Evolutionary conservation across 2,329 filamentous ascomycete genomes (phyloP).

Genomic region (Hymenoscyphus scutula): DNA sequence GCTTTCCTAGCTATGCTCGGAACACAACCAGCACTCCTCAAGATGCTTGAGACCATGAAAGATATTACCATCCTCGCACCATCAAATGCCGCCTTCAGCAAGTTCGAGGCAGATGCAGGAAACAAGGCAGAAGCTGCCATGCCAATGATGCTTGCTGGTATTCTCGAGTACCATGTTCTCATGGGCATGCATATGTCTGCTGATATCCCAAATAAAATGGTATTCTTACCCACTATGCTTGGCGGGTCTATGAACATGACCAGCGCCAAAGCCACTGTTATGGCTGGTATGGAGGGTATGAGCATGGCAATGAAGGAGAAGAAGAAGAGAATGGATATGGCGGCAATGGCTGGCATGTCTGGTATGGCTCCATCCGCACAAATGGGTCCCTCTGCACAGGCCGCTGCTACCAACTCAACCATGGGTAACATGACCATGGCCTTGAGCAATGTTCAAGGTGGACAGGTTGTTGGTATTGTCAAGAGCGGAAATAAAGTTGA

Average conservation of each 20-base stretch:
- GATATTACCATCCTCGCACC: constrained; percentile 51
- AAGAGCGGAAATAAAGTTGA: constrained; percentile 41
- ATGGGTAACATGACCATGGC: constrained; percentile 27
- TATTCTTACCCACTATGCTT: constrained; percentile 43
- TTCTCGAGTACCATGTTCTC: constrained; percentile 34
- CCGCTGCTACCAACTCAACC: constrained; percentile 10
- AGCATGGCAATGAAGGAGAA: not conserved
- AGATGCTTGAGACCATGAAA: constrained; percentile 25
- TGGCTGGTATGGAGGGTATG: not conserved
- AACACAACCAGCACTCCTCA: constrained; percentile 10
- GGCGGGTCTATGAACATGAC: not conserved
- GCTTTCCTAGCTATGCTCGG: constrained; percentile 9
- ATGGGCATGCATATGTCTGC: constrained; percentile 14
- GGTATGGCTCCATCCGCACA: not conserved
- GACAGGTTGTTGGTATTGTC: constrained; percentile 43
- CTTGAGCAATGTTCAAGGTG: constrained; percentile 47
- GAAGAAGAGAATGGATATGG: not conserved
- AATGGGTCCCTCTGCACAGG: not conserved
- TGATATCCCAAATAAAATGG: constrained; percentile 35
- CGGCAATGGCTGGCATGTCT: constrained; percentile 2
- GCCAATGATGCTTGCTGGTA: constrained; percentile 33
- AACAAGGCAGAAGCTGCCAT: constrained; percentile 31
- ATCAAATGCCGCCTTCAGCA: constrained; percentile 33
- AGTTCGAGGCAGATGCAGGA: constrained; percentile 27
- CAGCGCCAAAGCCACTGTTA: not conserved